Base-by-base conservation (phyloP, 192 early-diverging fungal genomes). In the Gorgonomyces haynaldii region DNA sequence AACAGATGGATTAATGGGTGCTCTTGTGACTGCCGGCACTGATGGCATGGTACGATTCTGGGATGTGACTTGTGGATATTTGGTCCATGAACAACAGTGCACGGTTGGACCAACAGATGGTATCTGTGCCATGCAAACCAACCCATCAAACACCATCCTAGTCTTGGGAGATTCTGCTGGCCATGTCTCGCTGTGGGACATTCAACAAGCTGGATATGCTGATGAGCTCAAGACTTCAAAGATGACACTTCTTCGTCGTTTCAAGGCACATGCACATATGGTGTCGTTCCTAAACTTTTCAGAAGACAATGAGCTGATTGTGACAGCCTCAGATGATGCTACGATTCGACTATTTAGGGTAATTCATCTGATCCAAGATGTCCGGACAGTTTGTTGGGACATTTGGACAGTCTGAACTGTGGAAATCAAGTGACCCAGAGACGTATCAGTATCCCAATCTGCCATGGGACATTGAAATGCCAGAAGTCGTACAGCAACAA, bases 31-130 rank as follows among this genome's bases (percentile, higher is more conserved):
- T 1, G 49, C 54, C 23, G 67, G 72, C 12, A 43, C 55, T n/a
- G 72, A 75, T 38, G 72, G 72, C 19, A 35, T 64, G 9, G 40
- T 75, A 19, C 67, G 72, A 24, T 70, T 54, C 47, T 75, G 72
- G 72, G 54, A 67, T 28, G 59, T 61, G 3, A 17, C 22, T 21
- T 29, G 59, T 24, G 51, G 51, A 10, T 29, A 63, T 20, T 43
- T 75, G 2, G 25, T 54, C 15, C 56, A 46, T 32, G 61, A 61
- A 53, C 47, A 45, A 5, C 62, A 69, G 17, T 54, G 62, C 27
- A 59, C 65, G 4, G 47, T 42, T 23, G 54, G 43, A 2, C 25
- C 37, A 20, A 49, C 28, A 4, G 57, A 67, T 26, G 60, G 53
- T 19, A 53, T 62, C 29, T 62, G 36, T 37, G 48, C 55, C 22